Percentiles rank a stretch among this genome's conserved stretches.
Conservation (phyloP, 345 rosid genomes). For the Capsella bursapastoris region DNA sequence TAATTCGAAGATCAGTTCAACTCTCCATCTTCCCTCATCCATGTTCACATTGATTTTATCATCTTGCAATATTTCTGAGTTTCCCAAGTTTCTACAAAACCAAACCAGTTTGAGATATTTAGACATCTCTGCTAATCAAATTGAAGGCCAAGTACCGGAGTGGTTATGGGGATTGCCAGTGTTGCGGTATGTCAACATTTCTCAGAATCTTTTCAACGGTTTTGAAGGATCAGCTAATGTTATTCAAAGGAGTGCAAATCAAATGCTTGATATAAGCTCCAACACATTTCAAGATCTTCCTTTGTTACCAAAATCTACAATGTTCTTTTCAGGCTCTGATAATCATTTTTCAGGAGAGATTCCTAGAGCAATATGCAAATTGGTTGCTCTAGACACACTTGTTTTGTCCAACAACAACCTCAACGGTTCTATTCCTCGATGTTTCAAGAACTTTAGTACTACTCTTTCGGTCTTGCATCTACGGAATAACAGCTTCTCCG, state of each 20-base stretch:
- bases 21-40: constrained; percentile 1
- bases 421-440: constrained; percentile 37
- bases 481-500: constrained; percentile 27
- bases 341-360: neutral
- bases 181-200: constrained; percentile 10
- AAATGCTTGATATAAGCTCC: too few species aligned
- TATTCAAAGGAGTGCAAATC: neutral
- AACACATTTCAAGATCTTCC: neutral
- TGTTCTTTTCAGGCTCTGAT: neutral
- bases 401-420: constrained; percentile 30
- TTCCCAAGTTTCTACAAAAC: constrained; percentile 35
- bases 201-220: constrained; percentile 16
- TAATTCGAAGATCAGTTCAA: constrained; percentile 11
- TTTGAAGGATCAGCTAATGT: constrained; percentile 3
- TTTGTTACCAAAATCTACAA: neutral
- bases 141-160: constrained; percentile 31
- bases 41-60: neutral
- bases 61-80: constrained; percentile 21
- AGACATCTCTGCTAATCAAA: constrained; percentile 40
- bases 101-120: neutral
- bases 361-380: too few species aligned
- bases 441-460: constrained; percentile 17
- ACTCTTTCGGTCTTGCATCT: constrained; percentile 23
- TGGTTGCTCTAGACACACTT: too few species aligned
- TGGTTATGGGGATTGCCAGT: constrained; percentile 11